Evolutionary conservation across 495 filamentous ascomycete genomes (phyloP).

Genomic region (Penicillium waksmanii): DNA sequence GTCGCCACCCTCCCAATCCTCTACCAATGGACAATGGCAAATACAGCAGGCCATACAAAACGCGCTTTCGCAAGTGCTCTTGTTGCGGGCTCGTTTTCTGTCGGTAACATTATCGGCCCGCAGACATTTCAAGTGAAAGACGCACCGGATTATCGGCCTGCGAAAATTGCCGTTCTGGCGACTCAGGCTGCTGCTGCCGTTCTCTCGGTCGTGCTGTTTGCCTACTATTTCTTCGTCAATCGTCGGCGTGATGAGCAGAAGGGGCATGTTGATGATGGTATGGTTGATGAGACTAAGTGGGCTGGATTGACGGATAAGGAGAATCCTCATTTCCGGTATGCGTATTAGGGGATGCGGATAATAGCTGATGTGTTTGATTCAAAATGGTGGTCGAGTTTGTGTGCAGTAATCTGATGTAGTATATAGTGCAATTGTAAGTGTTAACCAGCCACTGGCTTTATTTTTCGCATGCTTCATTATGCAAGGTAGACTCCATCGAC

Average conservation of each 20-base stretch:
- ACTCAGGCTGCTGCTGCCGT: constrained; percentile 49
- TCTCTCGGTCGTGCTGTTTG: constrained; percentile 41
- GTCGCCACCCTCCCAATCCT: constrained; percentile 46
- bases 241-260: constrained; percentile 34
- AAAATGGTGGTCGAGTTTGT: neutral
- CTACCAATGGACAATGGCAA: constrained; percentile 55
- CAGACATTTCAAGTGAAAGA: constrained; percentile 65
- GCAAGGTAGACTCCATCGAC: too few relatives aligned
- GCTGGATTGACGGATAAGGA: constrained; percentile 47
- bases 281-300: constrained; percentile 38
- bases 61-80: constrained; percentile 59
- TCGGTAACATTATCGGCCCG: constrained; percentile 69
- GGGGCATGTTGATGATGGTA: constrained; percentile 24
- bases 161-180: constrained; percentile 62
- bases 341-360: constrained; percentile 32
- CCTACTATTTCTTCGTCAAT: constrained; percentile 53
- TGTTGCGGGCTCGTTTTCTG: constrained; percentile 59
- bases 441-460: too few relatives aligned
- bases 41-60: constrained; percentile 54
- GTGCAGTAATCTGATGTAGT: neutral
- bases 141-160: constrained; percentile 62
- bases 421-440: neutral
- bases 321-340: constrained; percentile 47
- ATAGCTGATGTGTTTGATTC: neutral
- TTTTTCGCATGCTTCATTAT: too few relatives aligned